Base-by-base conservation (phyloP, 768 basidiomycete species). In the Suillus decipiens region DNA sequence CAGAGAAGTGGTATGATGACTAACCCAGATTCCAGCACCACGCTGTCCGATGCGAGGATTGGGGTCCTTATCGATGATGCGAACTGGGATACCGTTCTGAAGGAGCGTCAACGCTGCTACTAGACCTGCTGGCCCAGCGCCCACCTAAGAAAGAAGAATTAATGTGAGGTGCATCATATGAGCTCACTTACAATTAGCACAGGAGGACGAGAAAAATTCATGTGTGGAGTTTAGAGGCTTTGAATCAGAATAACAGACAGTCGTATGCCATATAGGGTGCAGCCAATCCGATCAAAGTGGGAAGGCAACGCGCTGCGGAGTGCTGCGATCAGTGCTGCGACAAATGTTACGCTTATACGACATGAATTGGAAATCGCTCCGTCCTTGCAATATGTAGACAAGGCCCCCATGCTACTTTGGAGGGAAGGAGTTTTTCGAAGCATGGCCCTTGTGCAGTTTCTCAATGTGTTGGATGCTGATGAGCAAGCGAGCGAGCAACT, bases 51-150 rank as follows among this genome's bases (percentile, higher is more conserved):
- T 63, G n/a, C 73, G 72, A 17, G 73, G 74, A 7, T 70, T 55
- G 0, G 75, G 64, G 5, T 63, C 50, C 34, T 64, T 63, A 3
- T 64, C 63, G 2, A 64, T 62, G 41, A 64, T 64, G 15, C 61
- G 62, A 34, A 54, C 59, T 54, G 31, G 66, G 17, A 79, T 64
- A 5, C 72, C 74, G 36, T 73, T 74, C 15, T 69, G 64, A 0
- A 70, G 64, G 5, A 84, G 78, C 5, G 75, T 67, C 2, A 82
- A 73, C 4, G 80, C 81, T 57, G 77, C 73, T 54, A 81, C 77
- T 6, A 82, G 73, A 47, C 83, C 82, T 42, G 80, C 76, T 10
- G 82, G 81, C 12, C 82, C 81, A 39, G 76, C 81, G 45, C 82
- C 82, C 39, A 80, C 80, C 81, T 83, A 28, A 48, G 31, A n/a